phyloP scores from a whole-genome alignment of 2,329 filamentous ascomycete species.

The Scedosporium apiospermum region DNA sequence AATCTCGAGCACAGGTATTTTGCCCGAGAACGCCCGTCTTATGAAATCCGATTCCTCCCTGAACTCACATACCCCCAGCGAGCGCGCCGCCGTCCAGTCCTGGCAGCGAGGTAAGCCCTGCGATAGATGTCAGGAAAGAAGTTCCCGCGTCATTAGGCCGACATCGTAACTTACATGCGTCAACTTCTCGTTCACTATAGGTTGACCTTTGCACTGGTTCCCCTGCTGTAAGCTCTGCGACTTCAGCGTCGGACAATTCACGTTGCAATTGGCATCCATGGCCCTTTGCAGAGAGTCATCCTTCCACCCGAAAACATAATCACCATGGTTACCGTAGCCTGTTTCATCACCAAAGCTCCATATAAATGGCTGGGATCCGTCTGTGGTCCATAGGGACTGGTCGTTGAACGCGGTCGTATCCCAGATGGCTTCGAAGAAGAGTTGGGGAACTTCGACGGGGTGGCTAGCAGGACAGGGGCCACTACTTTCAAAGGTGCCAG shows the following conservation, averaged over 20 bases:
- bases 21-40: too few species aligned
- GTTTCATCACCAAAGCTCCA: slow-evolving; percentile 13
- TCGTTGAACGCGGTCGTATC: slow-evolving; percentile 7
- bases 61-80: too few species aligned
- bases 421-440: slow-evolving; percentile 11
- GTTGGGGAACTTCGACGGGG: slow-evolving; percentile 7
- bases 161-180: neutral
- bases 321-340: slow-evolving; percentile 24
- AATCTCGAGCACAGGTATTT: too few species aligned
- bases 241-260: neutral
- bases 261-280: slow-evolving; percentile 22
- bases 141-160: too few species aligned
- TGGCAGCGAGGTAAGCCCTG: slow-evolving; percentile 1
- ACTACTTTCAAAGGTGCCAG: slow-evolving; percentile 18
- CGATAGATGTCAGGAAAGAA: neutral
- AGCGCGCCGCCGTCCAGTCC: neutral
- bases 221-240: neutral
- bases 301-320: slow-evolving; percentile 23
- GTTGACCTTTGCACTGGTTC: neutral
- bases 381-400: neutral
- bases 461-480: slow-evolving; percentile 10
- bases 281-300: slow-evolving; percentile 20
- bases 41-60: too few species aligned
- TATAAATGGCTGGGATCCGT: slow-evolving; percentile 10
- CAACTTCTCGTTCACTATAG: neutral